Percentiles rank a stretch among this genome's conserved stretches.
phyloP scores from a whole-genome alignment of 345 rosid species.

The Sisymbrium altissimum region DNA sequence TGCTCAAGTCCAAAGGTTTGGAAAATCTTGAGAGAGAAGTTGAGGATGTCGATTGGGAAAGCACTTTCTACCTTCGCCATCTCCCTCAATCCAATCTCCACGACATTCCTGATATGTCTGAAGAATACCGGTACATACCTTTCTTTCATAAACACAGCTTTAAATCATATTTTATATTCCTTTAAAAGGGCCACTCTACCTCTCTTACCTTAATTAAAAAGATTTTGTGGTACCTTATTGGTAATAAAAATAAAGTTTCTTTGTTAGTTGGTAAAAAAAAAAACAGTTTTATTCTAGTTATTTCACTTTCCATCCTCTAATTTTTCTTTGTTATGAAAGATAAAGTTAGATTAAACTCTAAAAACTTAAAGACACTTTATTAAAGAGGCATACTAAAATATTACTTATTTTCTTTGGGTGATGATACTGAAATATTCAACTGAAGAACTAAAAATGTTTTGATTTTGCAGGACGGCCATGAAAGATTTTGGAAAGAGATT shows the following conservation, averaged over 20 bases:
- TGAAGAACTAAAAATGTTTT: neutral
- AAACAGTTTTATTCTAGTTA: neutral
- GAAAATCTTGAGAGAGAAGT: constrained; percentile 53
- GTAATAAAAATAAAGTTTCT: neutral
- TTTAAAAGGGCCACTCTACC: neutral
- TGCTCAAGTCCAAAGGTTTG: constrained; percentile 59
- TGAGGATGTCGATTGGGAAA: constrained; percentile 80
- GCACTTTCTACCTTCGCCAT: constrained; percentile 74
- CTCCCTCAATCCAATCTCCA: constrained; percentile 57
- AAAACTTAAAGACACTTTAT: neutral
- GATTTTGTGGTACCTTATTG: neutral
- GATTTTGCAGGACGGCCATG: constrained; percentile 53
- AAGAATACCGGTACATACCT: constrained; percentile 45
- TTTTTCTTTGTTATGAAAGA: neutral
- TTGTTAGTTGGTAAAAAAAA: neutral
- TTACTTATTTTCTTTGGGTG: neutral
- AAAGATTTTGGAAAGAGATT: constrained; percentile 57
- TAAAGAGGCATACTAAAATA: neutral
- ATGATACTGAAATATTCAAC: neutral
- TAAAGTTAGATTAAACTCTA: neutral
- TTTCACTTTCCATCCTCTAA: neutral
- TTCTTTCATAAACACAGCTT: neutral
- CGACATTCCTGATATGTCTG: constrained; percentile 57
- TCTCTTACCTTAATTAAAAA: neutral
- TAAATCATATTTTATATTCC: neutral